Evolutionary conservation across 352 stramenopile species (phyloP), one percentile per base, ranked within the genome.

Genomic region (Pythium guiyangense): DNA sequence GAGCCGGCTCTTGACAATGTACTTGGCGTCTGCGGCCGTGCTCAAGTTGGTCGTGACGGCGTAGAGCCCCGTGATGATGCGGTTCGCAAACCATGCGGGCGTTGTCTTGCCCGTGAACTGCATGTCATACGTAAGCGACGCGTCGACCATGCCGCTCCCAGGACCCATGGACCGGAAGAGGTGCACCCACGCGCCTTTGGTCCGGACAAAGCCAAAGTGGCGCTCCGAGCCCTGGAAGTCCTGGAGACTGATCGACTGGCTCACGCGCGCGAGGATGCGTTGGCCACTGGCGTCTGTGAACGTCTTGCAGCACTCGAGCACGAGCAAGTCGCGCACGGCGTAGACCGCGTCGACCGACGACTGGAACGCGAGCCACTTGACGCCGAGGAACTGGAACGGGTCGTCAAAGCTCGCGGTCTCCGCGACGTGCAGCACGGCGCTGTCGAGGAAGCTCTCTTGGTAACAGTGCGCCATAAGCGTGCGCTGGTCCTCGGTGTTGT

Each of bases 321-420:
- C 65, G 0, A 92, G 57, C 55, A 67, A 52, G 50, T 92, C 82
- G 6, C 78, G 76, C 56, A 79, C 84, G 37, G 68, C 73, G 42
- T 86, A 86, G 27, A 88, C 74, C 12, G 77, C 86, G 50, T 87
- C 80, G n/a, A 88, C 65, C 0, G 79, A 74, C 25, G 74, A 84
- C 66, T 92, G 82, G 57, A 79, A 85, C 5, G 78, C 78, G 17
- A 81, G 54, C 77, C 82, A 92, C 60, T 92, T 92, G 59, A 94
- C 52, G 15, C 79, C 82, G 45, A 90, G 58, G 48, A 89, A 90
- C 49, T 69, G 74, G 62, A 88, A 88, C 52, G 79, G 69, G 52
- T 92, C 82, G 4, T 79, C 66, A 0, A 60, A 56, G 5, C 67
- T 81, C 26, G 57, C 64, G 4, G 62, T 62, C 37, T 84, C 71